Evolutionary conservation across 148 eudicot genomes (phyloP).

Genomic region (Cornus kousa): DNA sequence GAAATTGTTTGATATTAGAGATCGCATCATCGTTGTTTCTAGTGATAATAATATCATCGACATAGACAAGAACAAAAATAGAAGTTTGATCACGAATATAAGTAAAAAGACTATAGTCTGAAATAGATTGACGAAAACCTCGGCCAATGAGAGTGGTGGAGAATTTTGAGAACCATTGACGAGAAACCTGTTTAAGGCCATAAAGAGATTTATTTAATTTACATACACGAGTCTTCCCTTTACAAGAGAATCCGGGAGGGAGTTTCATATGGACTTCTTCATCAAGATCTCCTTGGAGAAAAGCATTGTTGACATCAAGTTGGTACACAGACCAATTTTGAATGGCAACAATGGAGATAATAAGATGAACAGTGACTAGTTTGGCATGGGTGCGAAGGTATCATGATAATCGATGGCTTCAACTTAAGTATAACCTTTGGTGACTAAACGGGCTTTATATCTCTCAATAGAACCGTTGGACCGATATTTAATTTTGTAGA

Average conservation of each 20-base stretch:
- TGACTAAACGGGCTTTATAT: not conserved
- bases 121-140: no score
- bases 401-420: constrained; percentile 3
- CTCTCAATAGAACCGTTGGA: not conserved
- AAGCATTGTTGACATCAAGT: not conserved
- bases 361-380: not conserved
- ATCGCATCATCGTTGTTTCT: not conserved
- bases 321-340: not conserved
- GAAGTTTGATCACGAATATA: not conserved
- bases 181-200: not conserved
- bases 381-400: not conserved
- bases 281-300: not conserved
- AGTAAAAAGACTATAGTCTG: not conserved
- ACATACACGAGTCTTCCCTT: not conserved
- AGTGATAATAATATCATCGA: no score
- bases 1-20: not conserved
- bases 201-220: not conserved
- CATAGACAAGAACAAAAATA: not conserved
- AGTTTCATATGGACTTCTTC: not conserved
- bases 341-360: not conserved
- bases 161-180: no score
- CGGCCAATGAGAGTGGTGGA: no score
- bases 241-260: not conserved
- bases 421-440: not conserved
- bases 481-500: not conserved